Evolutionary conservation across 768 basidiomycete genomes (phyloP).

Genomic region (Kwoniella bestiolae): DNA sequence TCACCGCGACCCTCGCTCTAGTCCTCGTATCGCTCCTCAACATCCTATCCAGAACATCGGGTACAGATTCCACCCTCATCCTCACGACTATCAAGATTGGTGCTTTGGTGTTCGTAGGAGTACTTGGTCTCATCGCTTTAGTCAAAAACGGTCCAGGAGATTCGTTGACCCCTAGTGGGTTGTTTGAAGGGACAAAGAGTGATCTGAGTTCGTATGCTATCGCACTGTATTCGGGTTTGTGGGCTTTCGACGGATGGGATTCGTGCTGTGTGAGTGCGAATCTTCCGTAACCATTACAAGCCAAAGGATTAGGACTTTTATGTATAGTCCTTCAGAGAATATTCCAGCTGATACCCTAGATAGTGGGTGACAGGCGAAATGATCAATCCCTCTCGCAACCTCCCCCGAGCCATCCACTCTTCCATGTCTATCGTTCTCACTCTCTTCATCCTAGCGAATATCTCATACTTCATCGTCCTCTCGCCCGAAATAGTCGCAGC

Average conservation of each 20-base stretch:
- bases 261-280: constrained; percentile 60
- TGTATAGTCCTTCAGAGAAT: neutral
- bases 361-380: constrained; percentile 87
- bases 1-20: constrained; percentile 77
- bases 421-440: constrained; percentile 80
- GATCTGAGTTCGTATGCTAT: constrained; percentile 86
- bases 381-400: constrained; percentile 76
- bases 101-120: constrained; percentile 64
- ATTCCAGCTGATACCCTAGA: neutral
- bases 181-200: constrained; percentile 73
- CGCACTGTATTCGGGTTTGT: constrained; percentile 92
- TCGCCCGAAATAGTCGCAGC: constrained; percentile 57
- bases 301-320: too few species aligned
- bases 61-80: constrained; percentile 79
- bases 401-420: constrained; percentile 85
- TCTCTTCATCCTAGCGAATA: constrained; percentile 78
- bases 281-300: too few species aligned
- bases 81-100: constrained; percentile 76
- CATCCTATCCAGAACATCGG: constrained; percentile 74
- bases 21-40: constrained; percentile 75
- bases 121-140: constrained; percentile 73
- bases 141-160: constrained; percentile 39
- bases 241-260: constrained; percentile 97
- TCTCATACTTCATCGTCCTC: constrained; percentile 92
- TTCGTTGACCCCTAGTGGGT: constrained; percentile 58